Conservation (phyloP, 495 filamentous ascomycete species). For the Saxophila tyrrhenica region DNA sequence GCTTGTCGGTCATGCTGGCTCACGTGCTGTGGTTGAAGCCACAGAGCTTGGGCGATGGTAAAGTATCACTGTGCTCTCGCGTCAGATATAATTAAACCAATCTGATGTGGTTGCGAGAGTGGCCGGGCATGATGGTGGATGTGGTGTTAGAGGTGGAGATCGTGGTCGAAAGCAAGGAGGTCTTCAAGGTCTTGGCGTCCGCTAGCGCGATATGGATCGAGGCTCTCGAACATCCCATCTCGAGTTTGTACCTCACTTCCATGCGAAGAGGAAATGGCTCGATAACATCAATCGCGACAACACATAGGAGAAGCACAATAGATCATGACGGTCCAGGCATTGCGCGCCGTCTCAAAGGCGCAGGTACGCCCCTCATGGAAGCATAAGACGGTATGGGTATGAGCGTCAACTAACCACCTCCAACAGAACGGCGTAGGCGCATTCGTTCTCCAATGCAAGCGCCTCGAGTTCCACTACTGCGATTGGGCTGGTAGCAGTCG, state of each 20-base stretch:
- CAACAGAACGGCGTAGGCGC: conserved; percentile 85
- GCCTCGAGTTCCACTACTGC: conserved; percentile 91
- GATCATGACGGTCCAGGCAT: background rate
- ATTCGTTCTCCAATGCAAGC: conserved; percentile 94
- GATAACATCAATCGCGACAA: background rate
- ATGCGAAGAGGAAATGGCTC: background rate
- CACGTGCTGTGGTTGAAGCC: background rate
- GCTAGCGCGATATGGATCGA: background rate
- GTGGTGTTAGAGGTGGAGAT: no score
- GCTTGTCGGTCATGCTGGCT: conserved; percentile 75
- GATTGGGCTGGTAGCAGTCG: conserved; percentile 82
- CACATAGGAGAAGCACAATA: background rate
- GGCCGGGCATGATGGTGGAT: background rate
- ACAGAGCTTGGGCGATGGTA: no score
- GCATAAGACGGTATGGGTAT: no score
- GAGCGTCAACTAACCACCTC: conserved; percentile 5
- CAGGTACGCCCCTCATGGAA: no score
- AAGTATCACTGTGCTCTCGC: no score
- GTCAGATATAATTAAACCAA: no score
- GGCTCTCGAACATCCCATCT: background rate
- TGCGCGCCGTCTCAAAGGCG: conserved; percentile 32
- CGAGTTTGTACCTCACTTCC: no score
- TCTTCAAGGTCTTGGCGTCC: background rate
- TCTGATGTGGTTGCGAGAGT: background rate
- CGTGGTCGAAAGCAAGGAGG: background rate